Evolutionary conservation across 1,284 basidiomycete species (phyloP), one percentile per base, ranked within the genome.

Genomic region (Ceratorhiza oryzae-sativae): DNA sequence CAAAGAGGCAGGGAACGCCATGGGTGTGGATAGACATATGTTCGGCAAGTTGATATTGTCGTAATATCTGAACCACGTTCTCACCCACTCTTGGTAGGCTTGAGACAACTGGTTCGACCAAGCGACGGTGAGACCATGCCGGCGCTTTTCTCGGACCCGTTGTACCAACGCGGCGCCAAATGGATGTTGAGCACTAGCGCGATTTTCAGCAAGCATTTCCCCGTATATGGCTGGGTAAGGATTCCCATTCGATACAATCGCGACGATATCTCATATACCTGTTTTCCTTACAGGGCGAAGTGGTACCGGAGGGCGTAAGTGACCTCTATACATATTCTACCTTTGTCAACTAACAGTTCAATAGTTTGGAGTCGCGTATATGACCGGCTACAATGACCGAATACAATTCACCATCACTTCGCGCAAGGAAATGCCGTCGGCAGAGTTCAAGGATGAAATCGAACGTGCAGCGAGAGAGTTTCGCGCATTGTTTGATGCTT

Each of bases 121-220:
- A 42, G 48, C 18, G 53, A 70, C 23, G 87, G 85, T 36, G 90
- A 92, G 79, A 81, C 83, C 62, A 74, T 86, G 41, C 92, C 92
- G 5, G 86, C 82, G 1, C 76, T 96, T 45, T 95, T 90, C 80
- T 80, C 82, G 12, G 92, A 96, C 79, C 87, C 91, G 0, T 83
- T 95, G 9, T 88, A 87, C 77, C 81, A 83, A 72, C 84, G 90
- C 10, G 86, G 88, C 32, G 87, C 85, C 56, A 82, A 88, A 73
- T 93, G 91, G 91, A 86, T 86, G 3, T 80, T 93, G 72, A 92
- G 90, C 78, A 97, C 94, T n/a, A 93, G 91, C 48, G 91, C 93
- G 25, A 86, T 97, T 67, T 94, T 91, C 79, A 92, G 91, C 25
- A 89, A 89, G 74, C 87, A 91, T 77, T 90, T 96, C 77, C 84